phyloP scores from a whole-genome alignment of 73 alveolate species.

The Paramecium sonneborni region DNA sequence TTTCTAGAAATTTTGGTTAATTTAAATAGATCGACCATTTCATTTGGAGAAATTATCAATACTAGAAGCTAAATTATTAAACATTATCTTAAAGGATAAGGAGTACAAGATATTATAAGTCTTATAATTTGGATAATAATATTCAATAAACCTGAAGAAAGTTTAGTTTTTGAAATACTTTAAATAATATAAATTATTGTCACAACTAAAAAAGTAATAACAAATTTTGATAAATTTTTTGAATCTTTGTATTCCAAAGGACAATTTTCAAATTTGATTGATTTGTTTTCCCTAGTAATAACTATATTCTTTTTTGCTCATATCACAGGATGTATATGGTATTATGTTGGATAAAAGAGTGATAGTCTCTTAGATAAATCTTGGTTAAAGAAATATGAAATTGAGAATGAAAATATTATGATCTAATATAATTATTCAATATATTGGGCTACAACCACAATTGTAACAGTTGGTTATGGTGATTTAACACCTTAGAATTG shows the following conservation, averaged over 20 bases:
- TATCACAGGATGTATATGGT: conserved; percentile 55
- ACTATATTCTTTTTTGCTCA: conserved; percentile 40
- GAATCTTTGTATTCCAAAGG: neutral
- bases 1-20: neutral
- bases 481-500: conserved; percentile 59
- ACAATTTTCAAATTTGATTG: neutral
- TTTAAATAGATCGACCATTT: neutral
- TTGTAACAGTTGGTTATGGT: conserved; percentile 66
- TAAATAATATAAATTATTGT: neutral
- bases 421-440: conserved; percentile 52
- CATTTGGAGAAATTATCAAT: neutral
- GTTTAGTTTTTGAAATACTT: neutral
- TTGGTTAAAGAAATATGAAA: neutral
- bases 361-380: neutral
- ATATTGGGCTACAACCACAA: conserved; percentile 66
- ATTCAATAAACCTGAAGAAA: neutral
- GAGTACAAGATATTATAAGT: neutral
- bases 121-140: neutral
- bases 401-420: neutral
- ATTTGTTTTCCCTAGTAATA: neutral
- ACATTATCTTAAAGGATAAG: conserved; percentile 1
- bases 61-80: neutral
- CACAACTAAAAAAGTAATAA: neutral
- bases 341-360: conserved; percentile 36
- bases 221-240: conserved; percentile 9